phyloP scores from a whole-genome alignment of 768 basidiomycete genomes.

The Mycena maculata region DNA sequence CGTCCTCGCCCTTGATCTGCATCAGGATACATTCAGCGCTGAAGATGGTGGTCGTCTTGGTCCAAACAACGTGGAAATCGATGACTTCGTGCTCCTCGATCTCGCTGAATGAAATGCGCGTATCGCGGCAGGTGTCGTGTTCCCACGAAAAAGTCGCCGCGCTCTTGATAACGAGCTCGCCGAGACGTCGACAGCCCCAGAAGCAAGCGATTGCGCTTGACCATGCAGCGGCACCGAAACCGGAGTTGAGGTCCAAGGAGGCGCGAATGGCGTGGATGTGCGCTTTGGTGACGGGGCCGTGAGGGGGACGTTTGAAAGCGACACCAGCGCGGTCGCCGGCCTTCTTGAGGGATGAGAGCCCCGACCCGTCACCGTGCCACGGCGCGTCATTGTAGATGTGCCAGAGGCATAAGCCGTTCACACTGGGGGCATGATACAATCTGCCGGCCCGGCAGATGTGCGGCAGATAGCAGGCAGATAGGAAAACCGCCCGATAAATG shows the following conservation, averaged over 20 bases:
- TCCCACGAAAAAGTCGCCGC: not conserved
- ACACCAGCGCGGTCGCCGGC: too few relatives aligned
- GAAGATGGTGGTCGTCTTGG: too few relatives aligned
- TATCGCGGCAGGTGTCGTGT: not conserved
- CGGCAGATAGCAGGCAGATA: too few relatives aligned
- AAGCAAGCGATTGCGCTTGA: not conserved
- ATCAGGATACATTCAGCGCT: too few relatives aligned
- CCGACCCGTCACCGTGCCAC: too few relatives aligned
- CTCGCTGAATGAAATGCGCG: not conserved
- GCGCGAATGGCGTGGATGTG: constrained; percentile 2
- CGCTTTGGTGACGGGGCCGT: constrained; percentile 4
- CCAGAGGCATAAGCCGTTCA: too few relatives aligned
- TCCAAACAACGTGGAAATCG: not conserved
- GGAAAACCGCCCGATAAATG: too few relatives aligned
- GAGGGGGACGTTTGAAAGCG: not conserved
- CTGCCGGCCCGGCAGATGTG: too few relatives aligned
- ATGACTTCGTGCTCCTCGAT: not conserved
- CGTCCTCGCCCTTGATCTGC: not conserved
- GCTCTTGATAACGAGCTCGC: not conserved
- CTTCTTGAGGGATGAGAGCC: too few relatives aligned
- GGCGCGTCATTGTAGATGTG: too few relatives aligned
- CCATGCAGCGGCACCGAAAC: not conserved
- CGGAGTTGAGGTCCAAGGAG: not conserved
- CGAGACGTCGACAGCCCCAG: too few relatives aligned
- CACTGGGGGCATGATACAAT: too few relatives aligned